Conservation (phyloP, 352 stramenopile species). For the Globisporangium parvum region DNA sequence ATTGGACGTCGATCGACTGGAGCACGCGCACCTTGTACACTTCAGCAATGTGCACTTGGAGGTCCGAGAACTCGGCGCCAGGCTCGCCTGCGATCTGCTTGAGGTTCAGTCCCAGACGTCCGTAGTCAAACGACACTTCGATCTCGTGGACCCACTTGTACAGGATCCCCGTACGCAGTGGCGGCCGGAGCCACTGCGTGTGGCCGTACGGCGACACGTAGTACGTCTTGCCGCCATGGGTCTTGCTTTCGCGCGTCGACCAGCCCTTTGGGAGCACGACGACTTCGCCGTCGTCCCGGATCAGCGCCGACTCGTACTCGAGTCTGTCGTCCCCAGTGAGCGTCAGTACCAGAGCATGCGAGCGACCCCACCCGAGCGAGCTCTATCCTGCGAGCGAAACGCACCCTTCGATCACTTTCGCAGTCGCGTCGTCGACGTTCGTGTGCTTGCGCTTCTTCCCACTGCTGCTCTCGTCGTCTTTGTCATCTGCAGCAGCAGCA, state of each 20-base stretch:
- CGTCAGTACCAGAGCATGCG: neutral
- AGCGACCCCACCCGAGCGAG: neutral
- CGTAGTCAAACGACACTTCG: constrained; percentile 75
- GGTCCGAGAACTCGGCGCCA: constrained; percentile 61
- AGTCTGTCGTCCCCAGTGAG: constrained; percentile 18
- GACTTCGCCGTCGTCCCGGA: constrained; percentile 70
- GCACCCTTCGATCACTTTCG: constrained; percentile 53
- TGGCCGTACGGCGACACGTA: constrained; percentile 81
- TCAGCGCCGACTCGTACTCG: constrained; percentile 47
- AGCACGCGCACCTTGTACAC: constrained; percentile 69
- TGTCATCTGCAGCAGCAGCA: constrained; percentile 35
- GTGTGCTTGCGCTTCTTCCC: constrained; percentile 32
- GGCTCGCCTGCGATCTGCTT: constrained; percentile 76
- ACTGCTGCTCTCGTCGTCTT: constrained; percentile 24
- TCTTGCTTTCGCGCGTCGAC: constrained; percentile 74
- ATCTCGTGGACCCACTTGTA: constrained; percentile 85
- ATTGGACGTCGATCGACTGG: neutral
- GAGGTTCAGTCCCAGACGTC: constrained; percentile 73
- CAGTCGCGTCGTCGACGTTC: constrained; percentile 53
- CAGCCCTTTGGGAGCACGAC: constrained; percentile 71
- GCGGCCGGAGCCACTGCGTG: constrained; percentile 76
- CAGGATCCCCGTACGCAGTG: constrained; percentile 46
- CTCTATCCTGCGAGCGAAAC: constrained; percentile 3
- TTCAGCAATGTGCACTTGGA: constrained; percentile 74
- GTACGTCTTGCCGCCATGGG: constrained; percentile 81